A percentile compares a stretch with the other conserved stretches of the same genome.
phyloP scores from a whole-genome alignment of 805 yeast species.

The Hanseniaspora jakobsenii region DNA sequence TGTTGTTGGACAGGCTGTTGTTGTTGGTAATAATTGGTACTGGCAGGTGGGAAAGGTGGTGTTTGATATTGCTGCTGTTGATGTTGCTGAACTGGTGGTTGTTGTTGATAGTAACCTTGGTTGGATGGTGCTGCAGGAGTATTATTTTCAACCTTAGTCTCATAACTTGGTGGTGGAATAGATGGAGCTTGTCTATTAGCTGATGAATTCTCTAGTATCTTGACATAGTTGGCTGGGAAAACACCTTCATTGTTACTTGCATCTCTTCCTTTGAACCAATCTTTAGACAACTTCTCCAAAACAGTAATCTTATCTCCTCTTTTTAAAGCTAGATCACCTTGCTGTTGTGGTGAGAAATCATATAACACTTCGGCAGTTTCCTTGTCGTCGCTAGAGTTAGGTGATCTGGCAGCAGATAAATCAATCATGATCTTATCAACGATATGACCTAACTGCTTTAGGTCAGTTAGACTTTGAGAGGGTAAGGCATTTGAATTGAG shows the following conservation, averaged over 20 bases:
- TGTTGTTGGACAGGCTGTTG: slow-evolving; percentile 24
- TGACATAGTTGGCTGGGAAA: slow-evolving; percentile 83
- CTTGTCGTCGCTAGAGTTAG: slow-evolving; percentile 6
- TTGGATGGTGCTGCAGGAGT: slow-evolving; percentile 15
- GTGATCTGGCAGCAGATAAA: too few relatives aligned
- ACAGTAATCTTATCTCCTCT: slow-evolving; percentile 62
- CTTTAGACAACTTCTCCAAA: slow-evolving; percentile 59
- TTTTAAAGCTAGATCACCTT: slow-evolving; percentile 54
- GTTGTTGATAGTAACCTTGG: slow-evolving; percentile 21
- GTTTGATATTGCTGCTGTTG: slow-evolving; percentile 28
- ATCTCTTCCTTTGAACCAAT: slow-evolving; percentile 80
- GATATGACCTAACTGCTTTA: slow-evolving; percentile 12
- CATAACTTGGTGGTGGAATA: slow-evolving; percentile 21
- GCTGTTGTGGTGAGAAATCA: slow-evolving; percentile 61
- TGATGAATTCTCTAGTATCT: slow-evolving; percentile 23
- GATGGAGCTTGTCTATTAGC: slow-evolving; percentile 16
- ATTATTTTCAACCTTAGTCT: slow-evolving; percentile 5
- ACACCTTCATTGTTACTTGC: slow-evolving; percentile 54
- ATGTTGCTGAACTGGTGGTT: slow-evolving; percentile 32
- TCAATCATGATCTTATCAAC: slow-evolving; percentile 15
- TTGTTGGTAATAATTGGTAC: slow-evolving; percentile 27
- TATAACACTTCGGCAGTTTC: slow-evolving; percentile 60
- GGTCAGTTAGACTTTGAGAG: slow-evolving; percentile 14
- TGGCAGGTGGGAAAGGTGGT: slow-evolving; percentile 17
- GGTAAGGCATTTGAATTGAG: slow-evolving; percentile 6